Evolutionary conservation across 306 rosid species (phyloP).

Genomic region (Herpetospermum pedunculosum): DNA sequence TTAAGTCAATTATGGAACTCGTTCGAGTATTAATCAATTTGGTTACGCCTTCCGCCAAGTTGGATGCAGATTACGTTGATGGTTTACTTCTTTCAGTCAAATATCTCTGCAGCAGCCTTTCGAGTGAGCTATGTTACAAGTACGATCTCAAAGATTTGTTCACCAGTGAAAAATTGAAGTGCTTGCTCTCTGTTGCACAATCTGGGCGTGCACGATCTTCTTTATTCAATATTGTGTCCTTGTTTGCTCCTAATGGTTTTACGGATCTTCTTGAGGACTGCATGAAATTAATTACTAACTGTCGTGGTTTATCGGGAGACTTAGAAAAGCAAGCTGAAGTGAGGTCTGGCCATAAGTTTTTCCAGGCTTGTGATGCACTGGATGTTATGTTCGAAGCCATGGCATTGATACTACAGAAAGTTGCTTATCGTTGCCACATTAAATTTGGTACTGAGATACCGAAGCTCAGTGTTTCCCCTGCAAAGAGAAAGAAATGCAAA

Average conservation of each 20-base stretch:
- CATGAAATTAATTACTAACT: conserved; percentile 42
- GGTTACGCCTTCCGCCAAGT: conserved; percentile 41
- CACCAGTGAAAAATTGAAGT: conserved; percentile 41
- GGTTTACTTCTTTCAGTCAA: conserved; percentile 66
- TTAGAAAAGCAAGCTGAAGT: conserved; percentile 61
- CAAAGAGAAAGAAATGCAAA: conserved; percentile 35
- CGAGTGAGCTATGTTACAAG: conserved; percentile 32
- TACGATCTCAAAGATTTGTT: conserved; percentile 48
- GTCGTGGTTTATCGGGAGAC: conserved; percentile 64
- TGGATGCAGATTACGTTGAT: conserved; percentile 38
- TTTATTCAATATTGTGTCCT: conserved; percentile 52
- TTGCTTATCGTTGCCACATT: conserved; percentile 69
- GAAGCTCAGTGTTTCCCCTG: conserved; percentile 25
- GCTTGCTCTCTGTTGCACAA: conserved; percentile 41
- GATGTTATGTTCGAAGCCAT: conserved; percentile 69
- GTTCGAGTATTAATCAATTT: conserved; percentile 39
- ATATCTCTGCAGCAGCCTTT: conserved; percentile 43
- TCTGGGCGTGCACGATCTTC: conserved; percentile 58
- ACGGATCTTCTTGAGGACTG: conserved; percentile 53
- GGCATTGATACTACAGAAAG: conserved; percentile 48
- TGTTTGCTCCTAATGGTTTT: conserved; percentile 42
- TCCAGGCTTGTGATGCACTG: conserved; percentile 51
- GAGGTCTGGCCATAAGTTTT: conserved; percentile 72
- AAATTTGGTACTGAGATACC: conserved; percentile 58
- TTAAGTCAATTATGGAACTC: conserved; percentile 53